Conservation (phyloP, 371 early-diverging fungal species). For the Circinella umbellata region DNA sequence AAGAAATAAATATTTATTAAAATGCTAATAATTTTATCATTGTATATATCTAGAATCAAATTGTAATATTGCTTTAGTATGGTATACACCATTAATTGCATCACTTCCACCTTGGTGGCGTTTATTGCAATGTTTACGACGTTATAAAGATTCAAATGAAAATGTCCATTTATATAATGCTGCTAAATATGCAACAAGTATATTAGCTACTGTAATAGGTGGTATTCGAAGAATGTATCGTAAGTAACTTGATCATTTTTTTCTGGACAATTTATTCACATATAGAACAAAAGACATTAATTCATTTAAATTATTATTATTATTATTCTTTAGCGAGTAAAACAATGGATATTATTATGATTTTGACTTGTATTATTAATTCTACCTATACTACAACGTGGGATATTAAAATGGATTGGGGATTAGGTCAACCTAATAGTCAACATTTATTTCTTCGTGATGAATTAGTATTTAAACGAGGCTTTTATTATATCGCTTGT, state of each 20-base stretch:
- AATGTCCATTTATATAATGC: constrained; percentile 74
- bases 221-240: constrained; percentile 36
- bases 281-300: constrained; percentile 18
- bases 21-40: background rate
- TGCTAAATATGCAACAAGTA: constrained; percentile 49
- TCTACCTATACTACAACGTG: constrained; percentile 72
- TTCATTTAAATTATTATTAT: background rate
- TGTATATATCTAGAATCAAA: constrained; percentile 9
- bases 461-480: constrained; percentile 62
- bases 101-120: constrained; percentile 73
- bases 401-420: constrained; percentile 94
- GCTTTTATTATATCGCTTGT: constrained; percentile 76
- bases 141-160: constrained; percentile 62
- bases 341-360: constrained; percentile 46
- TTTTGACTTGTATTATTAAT: constrained; percentile 59
- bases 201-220: constrained; percentile 33
- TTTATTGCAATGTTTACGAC: constrained; percentile 71
- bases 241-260: constrained; percentile 20
- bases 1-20: too few relatives aligned
- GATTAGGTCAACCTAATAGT: constrained; percentile 64
- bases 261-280: background rate
- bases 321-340: constrained; percentile 22
- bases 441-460: constrained; percentile 67
- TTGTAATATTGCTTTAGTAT: constrained; percentile 67
- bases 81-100: constrained; percentile 65